Percentiles rank a stretch among this genome's conserved stretches.
Evolutionary conservation across 768 basidiomycete genomes (phyloP).

Genomic region (Boletus barrowsii): DNA sequence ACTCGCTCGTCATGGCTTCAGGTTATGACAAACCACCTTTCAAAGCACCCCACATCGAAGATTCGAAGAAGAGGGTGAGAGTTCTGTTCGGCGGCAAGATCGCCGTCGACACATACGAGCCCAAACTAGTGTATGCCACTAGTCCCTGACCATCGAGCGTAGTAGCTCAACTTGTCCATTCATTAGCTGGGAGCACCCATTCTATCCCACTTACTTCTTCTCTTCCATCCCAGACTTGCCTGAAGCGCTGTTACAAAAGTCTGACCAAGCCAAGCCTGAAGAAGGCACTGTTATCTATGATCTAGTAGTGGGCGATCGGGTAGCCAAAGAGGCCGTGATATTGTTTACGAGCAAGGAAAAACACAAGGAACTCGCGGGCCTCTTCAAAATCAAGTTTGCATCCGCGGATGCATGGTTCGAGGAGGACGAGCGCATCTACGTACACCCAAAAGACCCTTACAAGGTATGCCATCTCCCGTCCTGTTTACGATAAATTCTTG

Average conservation of each 20-base stretch:
- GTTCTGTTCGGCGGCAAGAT: slow-evolving; percentile 50
- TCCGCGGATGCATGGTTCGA: slow-evolving; percentile 66
- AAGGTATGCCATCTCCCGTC: slow-evolving; percentile 41
- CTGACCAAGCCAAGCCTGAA: slow-evolving; percentile 28
- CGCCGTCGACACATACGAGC: slow-evolving; percentile 52
- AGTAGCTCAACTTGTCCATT: not conserved
- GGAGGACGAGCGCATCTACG: slow-evolving; percentile 60
- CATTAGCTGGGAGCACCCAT: slow-evolving; percentile 53
- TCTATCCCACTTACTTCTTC: slow-evolving; percentile 51
- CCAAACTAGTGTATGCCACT: slow-evolving; percentile 55
- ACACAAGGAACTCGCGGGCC: slow-evolving; percentile 40
- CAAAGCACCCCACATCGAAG: slow-evolving; percentile 26
- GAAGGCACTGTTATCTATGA: slow-evolving; percentile 41
- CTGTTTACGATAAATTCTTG: too few relatives aligned
- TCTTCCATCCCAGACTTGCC: slow-evolving; percentile 33
- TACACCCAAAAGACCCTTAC: slow-evolving; percentile 67
- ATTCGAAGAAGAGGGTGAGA: slow-evolving; percentile 48
- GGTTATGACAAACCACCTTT: slow-evolving; percentile 31
- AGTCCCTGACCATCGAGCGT: not conserved
- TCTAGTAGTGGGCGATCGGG: slow-evolving; percentile 40
- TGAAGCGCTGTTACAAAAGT: slow-evolving; percentile 28
- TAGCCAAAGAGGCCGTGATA: slow-evolving; percentile 40
- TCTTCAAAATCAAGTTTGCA: slow-evolving; percentile 48
- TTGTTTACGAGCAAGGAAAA: slow-evolving; percentile 28
- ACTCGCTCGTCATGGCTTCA: slow-evolving; percentile 11